These are phyloP conservation scores for Hypocreales sp. DNA, from an alignment of 2,329 filamentous ascomycete genomes.

Conservation along the genomic window DNA sequence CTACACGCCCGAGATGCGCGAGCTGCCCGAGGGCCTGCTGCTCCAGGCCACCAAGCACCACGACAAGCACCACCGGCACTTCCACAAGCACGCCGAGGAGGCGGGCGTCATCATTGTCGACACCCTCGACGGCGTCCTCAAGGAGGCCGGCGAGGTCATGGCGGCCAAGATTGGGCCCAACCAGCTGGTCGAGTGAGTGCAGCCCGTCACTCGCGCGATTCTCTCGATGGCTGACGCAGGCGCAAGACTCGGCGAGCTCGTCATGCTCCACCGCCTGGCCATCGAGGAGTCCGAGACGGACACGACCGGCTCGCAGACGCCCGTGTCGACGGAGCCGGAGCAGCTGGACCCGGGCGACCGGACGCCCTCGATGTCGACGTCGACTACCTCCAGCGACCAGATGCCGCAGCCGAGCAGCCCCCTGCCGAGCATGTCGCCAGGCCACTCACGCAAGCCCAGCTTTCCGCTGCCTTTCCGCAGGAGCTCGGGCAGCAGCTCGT, in stretches of 20 bases:
- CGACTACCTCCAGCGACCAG: constrained; percentile 19
- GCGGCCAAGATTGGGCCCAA: constrained; percentile 56
- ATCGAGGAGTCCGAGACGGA: constrained; percentile 23
- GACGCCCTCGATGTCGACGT: constrained; percentile 24
- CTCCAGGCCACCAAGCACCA: constrained; percentile 39
- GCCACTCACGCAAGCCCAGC: constrained; percentile 14
- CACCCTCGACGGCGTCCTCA: constrained; percentile 62
- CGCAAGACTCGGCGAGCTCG: constrained; percentile 62
- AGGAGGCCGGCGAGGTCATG: constrained; percentile 77
- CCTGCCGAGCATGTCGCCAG: constrained; percentile 13
- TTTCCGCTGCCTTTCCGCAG: constrained; percentile 17
- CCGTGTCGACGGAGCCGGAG: constrained; percentile 4
- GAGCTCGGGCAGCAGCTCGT: constrained; percentile 11
- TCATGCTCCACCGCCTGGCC: constrained; percentile 37
- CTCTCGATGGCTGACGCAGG: constrained; percentile 1
- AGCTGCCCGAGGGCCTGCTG: constrained; percentile 66
- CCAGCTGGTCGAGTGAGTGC: constrained; percentile 61
- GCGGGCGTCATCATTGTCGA: constrained; percentile 57
- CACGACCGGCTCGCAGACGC: constrained; percentile 12
- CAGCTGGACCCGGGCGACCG: constrained; percentile 16
- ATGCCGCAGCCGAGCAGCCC: constrained; percentile 14
- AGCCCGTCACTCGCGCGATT: background rate
- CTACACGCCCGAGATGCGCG: constrained; percentile 59
- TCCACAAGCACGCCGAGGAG: constrained; percentile 50
- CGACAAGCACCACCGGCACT: constrained; percentile 34